Percentiles rank a stretch among this genome's conserved stretches.
These are phyloP conservation scores for Anthracocystis setariae DNA, from an alignment of 1,284 basidiomycete species.

Conservation along the genomic window DNA sequence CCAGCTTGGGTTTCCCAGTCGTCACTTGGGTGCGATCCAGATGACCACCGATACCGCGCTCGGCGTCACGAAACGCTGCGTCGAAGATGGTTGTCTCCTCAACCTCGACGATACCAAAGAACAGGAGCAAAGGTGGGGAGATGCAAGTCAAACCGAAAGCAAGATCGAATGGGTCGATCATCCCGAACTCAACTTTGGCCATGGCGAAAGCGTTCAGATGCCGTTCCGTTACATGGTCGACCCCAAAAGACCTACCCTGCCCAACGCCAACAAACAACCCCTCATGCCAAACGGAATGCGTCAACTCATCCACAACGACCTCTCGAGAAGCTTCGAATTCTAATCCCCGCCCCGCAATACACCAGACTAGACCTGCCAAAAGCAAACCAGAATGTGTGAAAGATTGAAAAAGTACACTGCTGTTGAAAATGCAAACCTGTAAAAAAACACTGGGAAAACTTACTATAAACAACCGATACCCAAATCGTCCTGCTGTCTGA, in stretches of 20 bases:
- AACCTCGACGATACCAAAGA: slow-evolving; percentile 22
- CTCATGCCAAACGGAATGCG: slow-evolving; percentile 60
- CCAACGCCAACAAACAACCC: slow-evolving; percentile 17
- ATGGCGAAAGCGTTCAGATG: slow-evolving; percentile 62
- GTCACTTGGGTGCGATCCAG: slow-evolving; percentile 73
- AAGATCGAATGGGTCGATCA: slow-evolving; percentile 55
- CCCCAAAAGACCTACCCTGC: background rate
- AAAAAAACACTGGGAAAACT: background rate
- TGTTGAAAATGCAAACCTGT: slow-evolving; percentile 12
- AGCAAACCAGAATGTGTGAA: background rate
- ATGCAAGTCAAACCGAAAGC: slow-evolving; percentile 11
- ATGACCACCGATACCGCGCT: slow-evolving; percentile 99
- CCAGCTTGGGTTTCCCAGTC: slow-evolving; percentile 80
- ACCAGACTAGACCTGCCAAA: background rate
- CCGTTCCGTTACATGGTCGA: slow-evolving; percentile 62
- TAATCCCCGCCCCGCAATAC: too few relatives aligned
- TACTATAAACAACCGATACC: too few relatives aligned
- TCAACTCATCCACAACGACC: slow-evolving; percentile 52
- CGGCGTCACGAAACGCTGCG: slow-evolving; percentile 87
- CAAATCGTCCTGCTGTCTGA: too few relatives aligned
- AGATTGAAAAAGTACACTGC: slow-evolving; percentile 3
- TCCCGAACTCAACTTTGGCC: slow-evolving; percentile 61
- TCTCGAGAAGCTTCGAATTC: slow-evolving; percentile 59
- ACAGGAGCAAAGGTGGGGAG: slow-evolving; percentile 28
- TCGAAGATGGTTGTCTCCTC: slow-evolving; percentile 73